Evolutionary conservation across 805 yeast genomes (phyloP).

Genomic region (Metschnikowia bowlesiae): DNA sequence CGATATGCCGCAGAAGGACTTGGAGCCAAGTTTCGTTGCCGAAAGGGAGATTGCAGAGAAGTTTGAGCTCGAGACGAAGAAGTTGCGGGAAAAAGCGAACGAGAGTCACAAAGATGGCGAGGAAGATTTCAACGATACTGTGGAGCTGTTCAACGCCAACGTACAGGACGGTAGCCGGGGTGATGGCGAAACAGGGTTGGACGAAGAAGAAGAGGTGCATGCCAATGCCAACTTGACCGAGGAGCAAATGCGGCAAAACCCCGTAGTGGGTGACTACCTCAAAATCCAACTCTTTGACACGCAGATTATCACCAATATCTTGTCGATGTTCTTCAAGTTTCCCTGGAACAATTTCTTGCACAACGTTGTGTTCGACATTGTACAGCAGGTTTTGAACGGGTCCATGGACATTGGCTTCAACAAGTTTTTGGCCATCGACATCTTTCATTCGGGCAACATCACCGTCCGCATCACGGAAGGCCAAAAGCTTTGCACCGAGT

Average conservation of each 20-base stretch:
- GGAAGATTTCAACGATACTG: slow-evolving; percentile 27
- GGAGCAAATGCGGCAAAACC: slow-evolving; percentile 38
- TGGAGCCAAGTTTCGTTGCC: slow-evolving; percentile 15
- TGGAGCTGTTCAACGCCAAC: slow-evolving; percentile 33
- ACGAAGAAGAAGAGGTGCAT: slow-evolving; percentile 39
- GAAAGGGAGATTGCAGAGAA: slow-evolving; percentile 16
- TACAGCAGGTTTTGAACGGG: slow-evolving; percentile 45
- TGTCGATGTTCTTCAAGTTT: slow-evolving; percentile 42
- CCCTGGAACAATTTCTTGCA: slow-evolving; percentile 47
- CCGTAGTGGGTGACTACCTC: slow-evolving; percentile 42
- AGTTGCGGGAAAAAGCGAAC: slow-evolving; percentile 7
- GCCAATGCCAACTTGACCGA: slow-evolving; percentile 42
- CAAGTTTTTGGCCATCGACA: slow-evolving; percentile 48
- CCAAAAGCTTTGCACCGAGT: slow-evolving; percentile 36
- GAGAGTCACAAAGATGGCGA: slow-evolving; percentile 7
- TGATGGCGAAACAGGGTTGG: slow-evolving; percentile 20
- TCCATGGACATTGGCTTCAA: slow-evolving; percentile 48
- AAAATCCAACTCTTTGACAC: slow-evolving; percentile 41
- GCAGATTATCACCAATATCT: slow-evolving; percentile 38
- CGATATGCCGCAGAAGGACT: slow-evolving; percentile 26
- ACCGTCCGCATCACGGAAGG: slow-evolving; percentile 41
- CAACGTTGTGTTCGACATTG: slow-evolving; percentile 45
- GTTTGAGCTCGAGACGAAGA: slow-evolving; percentile 15
- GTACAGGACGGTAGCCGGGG: slow-evolving; percentile 23
- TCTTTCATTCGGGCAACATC: slow-evolving; percentile 49